A percentile compares a stretch with the other conserved stretches of the same genome.
Evolutionary conservation across 768 basidiomycete species (phyloP).

Genomic region (Piloderma croceum): DNA sequence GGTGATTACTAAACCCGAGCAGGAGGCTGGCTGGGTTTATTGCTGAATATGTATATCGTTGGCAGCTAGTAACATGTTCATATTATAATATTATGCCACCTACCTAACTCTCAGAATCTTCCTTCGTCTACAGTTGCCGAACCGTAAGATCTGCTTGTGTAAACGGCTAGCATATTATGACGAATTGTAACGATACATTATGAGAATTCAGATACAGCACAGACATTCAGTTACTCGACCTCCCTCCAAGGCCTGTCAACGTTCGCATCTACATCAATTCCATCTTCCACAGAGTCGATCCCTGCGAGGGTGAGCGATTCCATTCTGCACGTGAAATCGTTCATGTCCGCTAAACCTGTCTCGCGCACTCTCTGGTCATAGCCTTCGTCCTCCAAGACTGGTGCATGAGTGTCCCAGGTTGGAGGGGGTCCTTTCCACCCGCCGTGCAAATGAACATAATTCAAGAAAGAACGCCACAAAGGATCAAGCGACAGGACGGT

Average conservation of each 20-base stretch:
- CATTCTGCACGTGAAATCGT: slow-evolving; percentile 27
- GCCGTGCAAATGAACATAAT: slow-evolving; percentile 42
- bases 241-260: slow-evolving; percentile 5
- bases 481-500: slow-evolving; percentile 51
- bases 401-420: slow-evolving; percentile 31
- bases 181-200: no score
- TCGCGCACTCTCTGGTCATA: slow-evolving; percentile 27
- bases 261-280: slow-evolving; percentile 1
- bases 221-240: slow-evolving; percentile 1
- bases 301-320: slow-evolving; percentile 14
- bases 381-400: slow-evolving; percentile 27
- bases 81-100: no score
- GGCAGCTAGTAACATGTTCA: no score
- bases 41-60: no score
- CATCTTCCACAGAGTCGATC: not conserved
- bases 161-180: no score
- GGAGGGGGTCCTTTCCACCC: slow-evolving; percentile 48
- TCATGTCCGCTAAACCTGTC: slow-evolving; percentile 29
- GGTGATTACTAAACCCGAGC: no score
- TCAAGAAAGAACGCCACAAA: slow-evolving; percentile 56
- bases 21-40: no score
- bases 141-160: no score
- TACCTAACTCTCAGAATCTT: no score
- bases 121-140: no score
- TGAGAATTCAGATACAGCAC: no score